Evolutionary conservation across 257 asterid species (phyloP), one percentile per base, ranked within the genome.

Genomic region (Paraleonurus japonicus): DNA sequence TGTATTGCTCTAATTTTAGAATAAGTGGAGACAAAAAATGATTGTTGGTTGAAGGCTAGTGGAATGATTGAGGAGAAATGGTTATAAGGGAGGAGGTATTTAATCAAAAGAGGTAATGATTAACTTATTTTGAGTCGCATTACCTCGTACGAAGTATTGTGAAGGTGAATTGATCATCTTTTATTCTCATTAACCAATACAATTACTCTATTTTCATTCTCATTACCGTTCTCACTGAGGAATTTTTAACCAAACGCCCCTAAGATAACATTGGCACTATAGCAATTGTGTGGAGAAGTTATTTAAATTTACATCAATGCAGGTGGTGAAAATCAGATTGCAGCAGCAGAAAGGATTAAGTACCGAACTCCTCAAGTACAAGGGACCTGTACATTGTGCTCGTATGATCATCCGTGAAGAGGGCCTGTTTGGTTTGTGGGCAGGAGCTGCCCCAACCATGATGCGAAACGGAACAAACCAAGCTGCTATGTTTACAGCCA

Each of bases 381-480:
- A 89, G 82, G 96, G 98, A 50, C 98, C 97, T 22, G 19, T 90
- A 20, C 89, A 93, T 43, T 93, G 98, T 82, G 97, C 96, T 54
- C 78, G 82, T 48, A 62, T 70, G 62, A 90, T 90, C 61, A 39
- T 90, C 69, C 85, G 80, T n/a, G 97, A 93, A 82, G 98, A 93
- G 77, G 99, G 99, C 54, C 2, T 94, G 5, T 79, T 78, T 17
- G 98, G 98, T 72, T 88, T 94, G 37, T 94, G 99, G 99, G 86
- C 98, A 0, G 99, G 99, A 53, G 98, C 96, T 19, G 73, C 96
- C 70, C 99, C 99, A 65, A 94, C 99, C 2, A 90, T 91, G 55
- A 94, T 94, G 98, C 99, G 99, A 45, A 94, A 94, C 30, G 99
- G 99, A 70, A 94, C 96, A 0, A 94, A 94, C 80, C 99, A 94